Evolutionary conservation across 805 yeast genomes (phyloP).

Genomic region (Wickerhamiella azymoides): DNA sequence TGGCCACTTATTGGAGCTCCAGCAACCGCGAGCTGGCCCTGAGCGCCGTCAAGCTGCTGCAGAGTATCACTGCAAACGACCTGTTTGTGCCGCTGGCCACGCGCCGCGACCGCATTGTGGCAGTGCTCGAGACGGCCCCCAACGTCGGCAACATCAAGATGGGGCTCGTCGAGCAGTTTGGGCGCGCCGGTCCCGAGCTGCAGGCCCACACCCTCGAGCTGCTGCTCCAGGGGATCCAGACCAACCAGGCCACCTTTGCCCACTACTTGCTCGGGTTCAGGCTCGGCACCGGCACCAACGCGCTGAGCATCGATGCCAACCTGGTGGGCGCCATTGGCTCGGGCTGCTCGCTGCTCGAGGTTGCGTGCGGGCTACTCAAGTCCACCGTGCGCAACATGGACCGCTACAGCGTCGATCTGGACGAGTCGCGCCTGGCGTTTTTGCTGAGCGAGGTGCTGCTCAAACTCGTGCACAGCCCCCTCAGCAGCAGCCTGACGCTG

Average conservation of each 20-base stretch:
- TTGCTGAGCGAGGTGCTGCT: slow-evolving; percentile 47
- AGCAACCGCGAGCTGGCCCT: slow-evolving; percentile 37
- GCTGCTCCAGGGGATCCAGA: neutral
- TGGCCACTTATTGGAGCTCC: slow-evolving; percentile 62
- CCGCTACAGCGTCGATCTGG: slow-evolving; percentile 29
- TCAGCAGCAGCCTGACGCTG: slow-evolving; percentile 40
- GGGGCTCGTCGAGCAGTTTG: slow-evolving; percentile 50
- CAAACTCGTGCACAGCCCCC: slow-evolving; percentile 42
- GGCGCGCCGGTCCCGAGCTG: neutral
- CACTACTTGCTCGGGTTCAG: slow-evolving; percentile 74
- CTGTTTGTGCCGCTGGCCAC: slow-evolving; percentile 30
- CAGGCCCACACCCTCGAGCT: neutral
- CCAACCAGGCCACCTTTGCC: slow-evolving; percentile 33
- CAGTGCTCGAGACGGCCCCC: slow-evolving; percentile 59
- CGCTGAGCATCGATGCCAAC: slow-evolving; percentile 31
- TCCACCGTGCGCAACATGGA: slow-evolving; percentile 33
- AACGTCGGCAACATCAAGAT: slow-evolving; percentile 63
- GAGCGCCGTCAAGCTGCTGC: slow-evolving; percentile 39
- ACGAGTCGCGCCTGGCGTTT: slow-evolving; percentile 38
- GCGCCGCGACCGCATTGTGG: slow-evolving; percentile 48
- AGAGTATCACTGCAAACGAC: slow-evolving; percentile 34
- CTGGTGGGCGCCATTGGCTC: slow-evolving; percentile 41
- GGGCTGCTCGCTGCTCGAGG: slow-evolving; percentile 39
- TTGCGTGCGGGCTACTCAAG: slow-evolving; percentile 38
- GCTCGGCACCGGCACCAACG: slow-evolving; percentile 36